Evolutionary conservation across 1,284 basidiomycete species (phyloP), one percentile per base, ranked within the genome.

Genomic region (Earliella scabrosa): DNA sequence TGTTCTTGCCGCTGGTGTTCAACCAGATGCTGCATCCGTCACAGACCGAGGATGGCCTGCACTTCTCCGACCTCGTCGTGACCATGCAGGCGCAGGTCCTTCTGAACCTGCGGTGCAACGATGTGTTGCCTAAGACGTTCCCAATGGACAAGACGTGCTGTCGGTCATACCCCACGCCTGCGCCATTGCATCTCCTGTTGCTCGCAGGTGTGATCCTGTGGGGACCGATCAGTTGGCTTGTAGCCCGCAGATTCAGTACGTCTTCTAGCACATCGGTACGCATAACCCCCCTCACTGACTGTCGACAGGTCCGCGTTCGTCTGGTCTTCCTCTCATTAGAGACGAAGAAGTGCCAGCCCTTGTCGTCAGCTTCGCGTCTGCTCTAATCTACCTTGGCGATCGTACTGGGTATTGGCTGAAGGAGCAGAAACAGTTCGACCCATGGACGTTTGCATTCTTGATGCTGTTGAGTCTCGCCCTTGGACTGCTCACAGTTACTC

Each of bases 61-160:
- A 96, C 71, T 96, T 88, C 66, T 85, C 83, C 1, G 78, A 85
- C 53, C 67, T 77, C 29, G 70, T 94, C 38, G 77, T 89, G 60
- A 80, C 79, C 62, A 77, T 82, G 52, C 93, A 96, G 71, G 89
- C 91, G 7, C 87, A 86, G 62, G 76, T 96, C 43, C 73, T 97
- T 39, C 77, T 94, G n/a, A 93, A 93, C 59, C 71, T 92, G 59
- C 82, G 84, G 38, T 97, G 93, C 71, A 95, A 95, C 68, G 82
- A 93, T 51, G 73, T 74, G 11, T 75, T 92, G 60, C 82, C 90
- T 26, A 87, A 88, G 68, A 75, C 71, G 31, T 87, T 85, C 68
- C 88, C 91, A 2, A 79, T 87, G 68, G 85, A 89, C 68, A 93
- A 91, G 68, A 92, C 91, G 0, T 97, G 93, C 71, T 97, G 93